These are phyloP conservation scores for Mycena metata DNA, from an alignment of 768 basidiomycete genomes.

Conservation along the genomic window DNA sequence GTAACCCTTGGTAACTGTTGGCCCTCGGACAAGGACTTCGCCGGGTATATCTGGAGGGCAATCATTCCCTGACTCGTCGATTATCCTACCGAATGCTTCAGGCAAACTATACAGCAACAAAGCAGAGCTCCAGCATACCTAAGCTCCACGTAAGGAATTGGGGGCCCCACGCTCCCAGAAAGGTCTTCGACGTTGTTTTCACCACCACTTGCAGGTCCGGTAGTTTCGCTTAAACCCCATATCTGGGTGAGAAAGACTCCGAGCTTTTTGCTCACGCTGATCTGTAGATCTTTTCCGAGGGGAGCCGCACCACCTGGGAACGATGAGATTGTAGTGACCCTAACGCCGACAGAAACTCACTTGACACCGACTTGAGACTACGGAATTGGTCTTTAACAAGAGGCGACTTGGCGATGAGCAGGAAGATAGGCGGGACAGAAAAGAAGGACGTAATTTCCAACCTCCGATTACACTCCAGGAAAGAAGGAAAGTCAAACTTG, in stretches of 20 bases:
- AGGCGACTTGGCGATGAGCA: constrained; percentile 28
- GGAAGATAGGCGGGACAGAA: constrained; percentile 26
- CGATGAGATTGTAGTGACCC: neutral
- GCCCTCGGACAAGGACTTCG: constrained; percentile 27
- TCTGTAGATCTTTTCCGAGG: constrained; percentile 24
- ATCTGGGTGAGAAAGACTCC: constrained; percentile 21
- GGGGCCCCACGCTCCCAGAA: constrained; percentile 17
- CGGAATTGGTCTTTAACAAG: constrained; percentile 22
- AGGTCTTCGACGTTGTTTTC: constrained; percentile 16
- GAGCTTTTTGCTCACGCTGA: constrained; percentile 21
- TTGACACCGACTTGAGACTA: neutral
- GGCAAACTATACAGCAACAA: too few species aligned
- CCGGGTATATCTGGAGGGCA: constrained; percentile 26
- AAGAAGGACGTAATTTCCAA: constrained; percentile 24
- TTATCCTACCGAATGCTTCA: constrained; percentile 7
- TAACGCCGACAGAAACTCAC: neutral
- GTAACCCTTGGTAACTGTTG: constrained; percentile 35
- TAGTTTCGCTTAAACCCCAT: constrained; percentile 30
- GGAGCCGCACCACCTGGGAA: constrained; percentile 30
- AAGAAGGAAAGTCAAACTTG: constrained; percentile 20
- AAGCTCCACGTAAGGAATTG: constrained; percentile 1
- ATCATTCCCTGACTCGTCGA: constrained; percentile 26
- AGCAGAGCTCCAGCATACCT: neutral
- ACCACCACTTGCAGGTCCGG: constrained; percentile 8
- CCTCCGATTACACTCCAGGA: constrained; percentile 17